Evolutionary conservation across 345 rosid species (phyloP).

Genomic region (Crucihimalaya himalaica): DNA sequence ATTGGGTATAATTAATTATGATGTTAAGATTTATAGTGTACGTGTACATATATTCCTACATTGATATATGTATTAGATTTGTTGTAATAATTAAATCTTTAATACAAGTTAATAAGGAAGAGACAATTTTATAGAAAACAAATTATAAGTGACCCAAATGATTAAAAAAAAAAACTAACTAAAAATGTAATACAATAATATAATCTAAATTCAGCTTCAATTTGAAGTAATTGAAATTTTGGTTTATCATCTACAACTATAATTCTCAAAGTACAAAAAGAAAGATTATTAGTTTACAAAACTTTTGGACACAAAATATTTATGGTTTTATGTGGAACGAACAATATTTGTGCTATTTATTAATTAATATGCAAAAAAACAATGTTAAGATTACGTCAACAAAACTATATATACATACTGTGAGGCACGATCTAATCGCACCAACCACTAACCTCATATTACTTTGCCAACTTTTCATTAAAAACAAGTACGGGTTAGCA

Average conservation of each 20-base stretch:
- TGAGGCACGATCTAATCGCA: constrained; percentile 33
- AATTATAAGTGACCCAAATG: neutral
- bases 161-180: too few relatives aligned
- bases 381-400: neutral
- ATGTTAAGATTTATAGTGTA: neutral
- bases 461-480: neutral
- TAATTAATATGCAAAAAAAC: neutral
- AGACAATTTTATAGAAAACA: neutral
- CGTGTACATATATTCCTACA: neutral
- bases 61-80: neutral
- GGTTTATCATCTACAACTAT: neutral
- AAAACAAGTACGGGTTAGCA: neutral
- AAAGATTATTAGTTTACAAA: neutral
- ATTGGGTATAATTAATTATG: neutral
- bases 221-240: neutral
- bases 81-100: neutral
- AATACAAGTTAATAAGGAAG: neutral
- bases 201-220: neutral
- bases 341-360: neutral
- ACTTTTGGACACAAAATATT: neutral
- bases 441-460: constrained; percentile 28
- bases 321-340: neutral
- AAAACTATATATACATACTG: constrained; percentile 9
- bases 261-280: neutral
- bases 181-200: neutral